A percentile compares a stretch with the other conserved stretches of the same genome.
Conservation (phyloP, 352 stramenopile species). For the Globisporangium acanthophoron region DNA sequence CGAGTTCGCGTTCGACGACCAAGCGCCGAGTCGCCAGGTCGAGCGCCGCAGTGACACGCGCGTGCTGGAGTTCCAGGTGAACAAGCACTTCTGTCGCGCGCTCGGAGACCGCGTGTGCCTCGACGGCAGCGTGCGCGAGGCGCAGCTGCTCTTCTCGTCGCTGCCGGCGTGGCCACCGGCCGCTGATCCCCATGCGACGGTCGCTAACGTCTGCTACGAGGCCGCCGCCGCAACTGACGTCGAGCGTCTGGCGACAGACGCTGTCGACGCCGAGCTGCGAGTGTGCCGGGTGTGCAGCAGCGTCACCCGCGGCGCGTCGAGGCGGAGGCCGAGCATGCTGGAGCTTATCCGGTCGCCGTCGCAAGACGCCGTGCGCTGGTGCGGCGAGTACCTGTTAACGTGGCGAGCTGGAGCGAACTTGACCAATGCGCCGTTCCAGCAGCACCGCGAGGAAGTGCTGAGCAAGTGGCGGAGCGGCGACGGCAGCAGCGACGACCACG, state of each 20-base stretch:
- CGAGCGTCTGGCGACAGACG: neutral
- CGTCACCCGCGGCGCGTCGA: neutral
- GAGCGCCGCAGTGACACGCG: neutral
- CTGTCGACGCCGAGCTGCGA: neutral
- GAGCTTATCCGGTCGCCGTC: constrained; percentile 15
- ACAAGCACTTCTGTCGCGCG: constrained; percentile 17
- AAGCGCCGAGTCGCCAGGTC: neutral
- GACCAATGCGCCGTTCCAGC: constrained; percentile 15
- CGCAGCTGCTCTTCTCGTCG: constrained; percentile 6
- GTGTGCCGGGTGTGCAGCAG: constrained; percentile 4
- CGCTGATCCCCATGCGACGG: neutral
- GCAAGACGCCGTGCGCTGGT: constrained; percentile 12
- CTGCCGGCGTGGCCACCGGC: neutral
- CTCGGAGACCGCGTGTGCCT: constrained; percentile 11
- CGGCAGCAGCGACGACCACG: neutral
- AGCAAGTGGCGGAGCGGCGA: neutral
- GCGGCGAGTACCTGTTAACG: constrained; percentile 17
- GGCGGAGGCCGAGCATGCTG: neutral
- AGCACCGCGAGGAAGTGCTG: constrained; percentile 20
- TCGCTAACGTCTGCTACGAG: neutral
- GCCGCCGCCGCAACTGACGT: neutral
- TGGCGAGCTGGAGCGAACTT: constrained; percentile 2
- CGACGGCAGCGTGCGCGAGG: neutral
- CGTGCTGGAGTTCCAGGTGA: constrained; percentile 13
- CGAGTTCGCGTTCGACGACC: constrained; percentile 1